A percentile compares a stretch with the other conserved stretches of the same genome.
Conservation (phyloP, 2,329 filamentous ascomycete genomes). For the Fusarium sp. region DNA sequence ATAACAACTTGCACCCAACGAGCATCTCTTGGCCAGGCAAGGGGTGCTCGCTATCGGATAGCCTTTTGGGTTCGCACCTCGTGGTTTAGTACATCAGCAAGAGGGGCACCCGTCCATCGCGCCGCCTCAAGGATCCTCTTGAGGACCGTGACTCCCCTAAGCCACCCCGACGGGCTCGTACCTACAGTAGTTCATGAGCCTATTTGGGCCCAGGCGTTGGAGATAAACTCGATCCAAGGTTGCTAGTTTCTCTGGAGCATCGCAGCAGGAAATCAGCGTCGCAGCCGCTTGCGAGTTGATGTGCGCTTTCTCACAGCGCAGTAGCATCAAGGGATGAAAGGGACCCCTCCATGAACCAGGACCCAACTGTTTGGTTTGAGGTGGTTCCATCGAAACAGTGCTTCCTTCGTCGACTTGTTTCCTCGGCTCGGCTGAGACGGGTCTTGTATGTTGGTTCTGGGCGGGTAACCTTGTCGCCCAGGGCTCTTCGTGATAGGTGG, state of each 20-base stretch:
- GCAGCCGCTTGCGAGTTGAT: not conserved
- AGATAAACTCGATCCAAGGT: conserved; percentile 16
- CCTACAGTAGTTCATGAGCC: conserved; percentile 12
- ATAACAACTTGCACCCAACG: not conserved
- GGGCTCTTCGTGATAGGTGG: conserved; percentile 43
- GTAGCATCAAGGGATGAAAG: not conserved
- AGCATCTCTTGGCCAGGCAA: conserved; percentile 20
- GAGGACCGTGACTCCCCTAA: conserved; percentile 36
- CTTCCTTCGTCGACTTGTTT: conserved; percentile 12
- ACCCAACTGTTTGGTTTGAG: conserved; percentile 48
- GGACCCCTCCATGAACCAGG: not conserved
- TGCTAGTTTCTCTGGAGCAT: not conserved
- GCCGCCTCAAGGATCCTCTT: conserved; percentile 28
- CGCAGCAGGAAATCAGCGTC: not conserved
- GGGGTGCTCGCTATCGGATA: conserved; percentile 27
- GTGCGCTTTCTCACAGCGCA: not conserved
- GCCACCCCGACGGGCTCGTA: conserved; percentile 23
- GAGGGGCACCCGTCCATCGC: conserved; percentile 14
- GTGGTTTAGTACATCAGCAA: conserved; percentile 10
- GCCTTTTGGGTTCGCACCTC: conserved; percentile 18
- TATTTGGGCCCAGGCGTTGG: conserved; percentile 28
- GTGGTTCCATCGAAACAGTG: conserved; percentile 46
- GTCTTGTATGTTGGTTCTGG: conserved; percentile 24
- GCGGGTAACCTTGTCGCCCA: conserved; percentile 25
- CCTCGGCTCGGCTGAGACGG: conserved; percentile 25